Evolutionary conservation across 768 basidiomycete species (phyloP).

Genomic region (Mycena chlorophos): DNA sequence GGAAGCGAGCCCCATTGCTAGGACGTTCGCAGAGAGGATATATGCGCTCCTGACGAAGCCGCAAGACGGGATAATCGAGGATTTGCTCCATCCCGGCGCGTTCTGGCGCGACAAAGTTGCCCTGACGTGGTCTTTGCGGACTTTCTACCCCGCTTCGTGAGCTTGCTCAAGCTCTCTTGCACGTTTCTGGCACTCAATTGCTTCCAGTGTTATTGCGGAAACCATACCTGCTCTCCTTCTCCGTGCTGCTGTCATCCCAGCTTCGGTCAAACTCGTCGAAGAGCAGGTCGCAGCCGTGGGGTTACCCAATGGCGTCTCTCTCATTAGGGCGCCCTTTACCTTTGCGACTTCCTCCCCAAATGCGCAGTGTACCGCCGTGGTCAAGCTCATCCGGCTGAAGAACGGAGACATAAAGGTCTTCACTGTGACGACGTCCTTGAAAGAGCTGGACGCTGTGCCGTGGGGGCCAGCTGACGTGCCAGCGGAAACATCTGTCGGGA

Average conservation of each 20-base stretch:
- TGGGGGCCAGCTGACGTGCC: neutral
- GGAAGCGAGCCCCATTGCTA: constrained; percentile 13
- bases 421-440: constrained; percentile 14
- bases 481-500: neutral
- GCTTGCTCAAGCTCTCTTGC: neutral
- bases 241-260: constrained; percentile 7
- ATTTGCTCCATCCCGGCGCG: constrained; percentile 23
- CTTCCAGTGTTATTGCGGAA: constrained; percentile 5
- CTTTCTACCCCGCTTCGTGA: constrained; percentile 24
- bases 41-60: constrained; percentile 3
- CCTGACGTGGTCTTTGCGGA: constrained; percentile 34
- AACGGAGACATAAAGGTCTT: constrained; percentile 17
- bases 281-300: constrained; percentile 6
- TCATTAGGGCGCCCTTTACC: constrained; percentile 15
- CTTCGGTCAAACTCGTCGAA: constrained; percentile 8
- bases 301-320: constrained; percentile 19
- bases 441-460: constrained; percentile 10
- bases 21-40: constrained; percentile 10
- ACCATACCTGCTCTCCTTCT: constrained; percentile 6
- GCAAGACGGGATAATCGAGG: constrained; percentile 2
- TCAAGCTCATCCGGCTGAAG: constrained; percentile 20
- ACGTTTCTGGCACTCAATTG: too few species aligned
- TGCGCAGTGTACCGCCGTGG: constrained; percentile 15
- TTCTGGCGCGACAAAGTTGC: constrained; percentile 34
- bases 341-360: constrained; percentile 11